Evolutionary conservation across 1,139 yeast species (phyloP).

Genomic region (Suhomyces yuchorum): DNA sequence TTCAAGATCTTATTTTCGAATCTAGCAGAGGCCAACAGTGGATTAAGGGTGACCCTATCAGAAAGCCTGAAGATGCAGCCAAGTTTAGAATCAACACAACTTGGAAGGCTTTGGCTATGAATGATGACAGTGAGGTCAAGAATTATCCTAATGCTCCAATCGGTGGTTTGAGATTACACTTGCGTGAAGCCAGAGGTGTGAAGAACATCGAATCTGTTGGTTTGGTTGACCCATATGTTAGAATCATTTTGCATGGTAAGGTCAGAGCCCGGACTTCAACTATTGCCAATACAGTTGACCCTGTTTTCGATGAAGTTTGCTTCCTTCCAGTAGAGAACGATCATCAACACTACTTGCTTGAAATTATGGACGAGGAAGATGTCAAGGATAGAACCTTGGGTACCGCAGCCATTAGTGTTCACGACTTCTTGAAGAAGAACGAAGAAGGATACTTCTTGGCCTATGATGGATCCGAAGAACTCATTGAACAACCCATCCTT

Average conservation of each 20-base stretch:
- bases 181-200: slow-evolving; percentile 56
- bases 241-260: slow-evolving; percentile 58
- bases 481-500: slow-evolving; percentile 49
- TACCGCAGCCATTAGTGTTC: slow-evolving; percentile 51
- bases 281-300: slow-evolving; percentile 57
- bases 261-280: slow-evolving; percentile 57
- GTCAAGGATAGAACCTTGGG: slow-evolving; percentile 69
- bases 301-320: slow-evolving; percentile 58
- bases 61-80: slow-evolving; percentile 42
- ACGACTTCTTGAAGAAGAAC: slow-evolving; percentile 50
- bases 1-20: slow-evolving; percentile 57
- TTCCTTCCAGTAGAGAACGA: slow-evolving; percentile 66
- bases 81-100: slow-evolving; percentile 53
- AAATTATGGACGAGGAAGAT: slow-evolving; percentile 67
- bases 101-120: slow-evolving; percentile 73
- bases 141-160: slow-evolving; percentile 56
- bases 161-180: slow-evolving; percentile 64
- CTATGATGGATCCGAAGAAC: slow-evolving; percentile 53
- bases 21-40: slow-evolving; percentile 55
- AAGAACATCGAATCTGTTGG: slow-evolving; percentile 67
- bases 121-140: slow-evolving; percentile 51
- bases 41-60: slow-evolving; percentile 47
- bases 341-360: slow-evolving; percentile 58
- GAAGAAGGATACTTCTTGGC: slow-evolving; percentile 49
- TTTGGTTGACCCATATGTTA: slow-evolving; percentile 71